A percentile compares a stretch with the other conserved stretches of the same genome.
Evolutionary conservation across 164 flowering plant species (phyloP).

Genomic region (Annona squamosa): DNA sequence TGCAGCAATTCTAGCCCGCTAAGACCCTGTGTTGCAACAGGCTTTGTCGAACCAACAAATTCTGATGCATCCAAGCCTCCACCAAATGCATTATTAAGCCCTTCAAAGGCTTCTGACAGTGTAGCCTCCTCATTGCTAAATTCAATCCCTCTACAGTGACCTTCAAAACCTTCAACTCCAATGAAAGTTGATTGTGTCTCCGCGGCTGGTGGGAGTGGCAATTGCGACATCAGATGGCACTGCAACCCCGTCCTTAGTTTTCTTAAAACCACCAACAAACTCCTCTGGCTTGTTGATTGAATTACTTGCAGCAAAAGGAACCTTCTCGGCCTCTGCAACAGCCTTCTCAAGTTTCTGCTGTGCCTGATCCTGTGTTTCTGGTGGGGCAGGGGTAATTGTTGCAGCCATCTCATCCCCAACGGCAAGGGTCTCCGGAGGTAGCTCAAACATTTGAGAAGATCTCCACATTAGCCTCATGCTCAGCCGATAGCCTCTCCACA

Average conservation of each 20-base stretch:
- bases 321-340: conserved; percentile 32
- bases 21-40: conserved; percentile 34
- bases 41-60: conserved; percentile 62
- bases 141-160: conserved; percentile 94
- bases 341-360: conserved; percentile 38
- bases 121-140: conserved; percentile 70
- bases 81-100: conserved; percentile 84
- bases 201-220: conserved; percentile 88
- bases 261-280: conserved; percentile 82
- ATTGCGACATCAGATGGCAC: conserved; percentile 42
- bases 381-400: conserved; percentile 30
- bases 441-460: conserved; percentile 65
- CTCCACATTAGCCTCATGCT: conserved; percentile 53
- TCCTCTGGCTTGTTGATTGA: conserved; percentile 58
- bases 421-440: conserved; percentile 74
- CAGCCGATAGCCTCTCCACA: conserved; percentile 45
- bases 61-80: conserved; percentile 97
- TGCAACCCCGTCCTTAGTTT: conserved; percentile 42
- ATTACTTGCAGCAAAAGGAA: conserved; percentile 96
- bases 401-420: conserved; percentile 82
- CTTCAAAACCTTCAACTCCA: conserved; percentile 93
- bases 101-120: conserved; percentile 79
- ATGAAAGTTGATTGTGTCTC: conserved; percentile 79
- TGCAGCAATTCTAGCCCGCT: conserved; percentile 80
- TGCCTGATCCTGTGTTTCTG: conserved; percentile 23